These are phyloP conservation scores for Imleria badia DNA, from an alignment of 768 basidiomycete species.

Conservation along the genomic window DNA sequence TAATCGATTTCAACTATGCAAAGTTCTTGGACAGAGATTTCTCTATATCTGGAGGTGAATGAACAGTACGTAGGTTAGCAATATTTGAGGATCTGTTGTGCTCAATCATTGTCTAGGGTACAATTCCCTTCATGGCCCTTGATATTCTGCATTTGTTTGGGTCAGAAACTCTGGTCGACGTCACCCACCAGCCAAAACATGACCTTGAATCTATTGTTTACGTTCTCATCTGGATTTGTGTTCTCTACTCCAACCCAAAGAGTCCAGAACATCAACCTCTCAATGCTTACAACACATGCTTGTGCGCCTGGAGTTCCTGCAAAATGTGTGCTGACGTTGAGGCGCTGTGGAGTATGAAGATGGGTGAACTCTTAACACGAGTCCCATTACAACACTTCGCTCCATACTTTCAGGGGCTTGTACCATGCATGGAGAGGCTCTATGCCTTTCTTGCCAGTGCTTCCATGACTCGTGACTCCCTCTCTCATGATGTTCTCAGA, in stretches of 20 bases:
- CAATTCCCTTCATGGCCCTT: too few relatives aligned
- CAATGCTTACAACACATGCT: not conserved
- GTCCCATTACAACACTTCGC: not conserved
- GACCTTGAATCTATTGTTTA: constrained; percentile 5
- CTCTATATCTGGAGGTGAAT: not conserved
- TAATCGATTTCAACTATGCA: constrained; percentile 1
- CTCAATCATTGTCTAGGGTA: too few relatives aligned
- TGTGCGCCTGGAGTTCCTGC: not conserved
- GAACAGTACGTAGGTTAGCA: constrained; percentile 1
- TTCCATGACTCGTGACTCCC: too few relatives aligned
- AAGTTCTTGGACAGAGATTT: not conserved
- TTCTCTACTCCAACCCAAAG: not conserved
- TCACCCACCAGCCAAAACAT: not conserved
- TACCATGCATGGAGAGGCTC: not conserved
- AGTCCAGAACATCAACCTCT: not conserved
- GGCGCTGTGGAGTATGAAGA: not conserved
- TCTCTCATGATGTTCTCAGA: not conserved
- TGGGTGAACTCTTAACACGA: not conserved
- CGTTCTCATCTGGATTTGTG: constrained; percentile 3
- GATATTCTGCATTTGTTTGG: not conserved
- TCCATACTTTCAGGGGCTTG: not conserved
- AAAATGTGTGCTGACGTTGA: not conserved
- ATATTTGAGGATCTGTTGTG: too few relatives aligned
- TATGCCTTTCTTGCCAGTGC: not conserved
- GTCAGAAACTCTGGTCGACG: not conserved